Conservation (phyloP, 805 yeast species). For the Yarrowia sp. region DNA sequence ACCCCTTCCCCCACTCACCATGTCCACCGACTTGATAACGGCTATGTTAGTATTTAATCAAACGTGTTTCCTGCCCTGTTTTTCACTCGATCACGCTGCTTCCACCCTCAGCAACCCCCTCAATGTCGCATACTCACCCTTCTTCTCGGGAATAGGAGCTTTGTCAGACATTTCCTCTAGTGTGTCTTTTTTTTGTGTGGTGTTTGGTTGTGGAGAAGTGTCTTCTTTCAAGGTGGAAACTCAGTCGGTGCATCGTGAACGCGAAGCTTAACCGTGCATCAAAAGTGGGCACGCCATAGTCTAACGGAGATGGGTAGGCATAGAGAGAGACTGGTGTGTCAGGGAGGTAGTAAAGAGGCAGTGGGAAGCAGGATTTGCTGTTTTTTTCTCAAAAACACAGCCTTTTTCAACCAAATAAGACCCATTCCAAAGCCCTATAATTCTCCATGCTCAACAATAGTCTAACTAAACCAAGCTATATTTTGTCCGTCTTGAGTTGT, state of each 20-base stretch:
- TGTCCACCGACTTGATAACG: conserved; percentile 39
- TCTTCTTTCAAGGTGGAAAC: not conserved
- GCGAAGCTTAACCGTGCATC: not conserved
- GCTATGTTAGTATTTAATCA: conserved; percentile 29
- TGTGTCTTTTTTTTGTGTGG: not conserved
- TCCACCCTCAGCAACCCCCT: no score
- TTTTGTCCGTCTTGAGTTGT: no score
- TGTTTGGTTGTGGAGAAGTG: not conserved
- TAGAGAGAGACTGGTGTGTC: not conserved
- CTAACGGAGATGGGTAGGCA: not conserved
- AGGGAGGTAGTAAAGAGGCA: not conserved
- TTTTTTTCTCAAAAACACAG: no score
- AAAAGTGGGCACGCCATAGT: conserved; percentile 14
- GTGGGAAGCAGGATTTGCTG: no score
- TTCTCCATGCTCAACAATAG: no score
- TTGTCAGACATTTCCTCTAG: conserved; percentile 33
- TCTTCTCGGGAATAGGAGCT: conserved; percentile 32
- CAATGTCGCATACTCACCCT: not conserved
- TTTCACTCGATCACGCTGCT: no score
- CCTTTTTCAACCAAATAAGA: no score
- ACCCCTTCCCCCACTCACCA: conserved; percentile 34
- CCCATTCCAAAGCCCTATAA: no score
- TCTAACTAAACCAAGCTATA: no score
- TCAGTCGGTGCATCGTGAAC: not conserved
- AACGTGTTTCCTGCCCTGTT: not conserved